Conservation (phyloP, 2,329 filamentous ascomycete species). For the Calycina herbarum region DNA sequence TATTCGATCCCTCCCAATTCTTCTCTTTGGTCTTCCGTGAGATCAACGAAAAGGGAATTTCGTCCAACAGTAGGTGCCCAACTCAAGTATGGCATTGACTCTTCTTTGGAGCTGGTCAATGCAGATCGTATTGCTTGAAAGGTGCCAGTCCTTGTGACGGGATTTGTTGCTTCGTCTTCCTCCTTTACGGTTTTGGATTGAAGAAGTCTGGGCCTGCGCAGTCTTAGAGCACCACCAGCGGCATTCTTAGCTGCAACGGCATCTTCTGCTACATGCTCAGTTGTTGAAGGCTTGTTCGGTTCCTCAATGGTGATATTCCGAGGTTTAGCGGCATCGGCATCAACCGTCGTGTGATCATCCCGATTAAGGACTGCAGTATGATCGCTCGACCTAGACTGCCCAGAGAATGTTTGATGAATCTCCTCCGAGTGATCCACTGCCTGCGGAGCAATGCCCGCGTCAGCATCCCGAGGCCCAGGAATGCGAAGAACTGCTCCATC, state of each 20-base stretch:
- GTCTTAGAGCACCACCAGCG: constrained; percentile 38
- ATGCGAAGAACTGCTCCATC: constrained; percentile 79
- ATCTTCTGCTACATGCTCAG: constrained; percentile 37
- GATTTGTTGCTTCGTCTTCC: constrained; percentile 9
- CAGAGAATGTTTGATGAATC: constrained; percentile 21
- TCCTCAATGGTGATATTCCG: constrained; percentile 37
- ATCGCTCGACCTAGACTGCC: constrained; percentile 18
- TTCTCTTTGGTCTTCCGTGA: constrained; percentile 88
- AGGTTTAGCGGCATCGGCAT: constrained; percentile 31
- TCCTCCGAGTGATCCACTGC: constrained; percentile 44
- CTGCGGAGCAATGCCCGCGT: constrained; percentile 74
- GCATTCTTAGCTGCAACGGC: constrained; percentile 27
- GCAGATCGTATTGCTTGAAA: constrained; percentile 56
- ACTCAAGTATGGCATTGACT: constrained; percentile 83
- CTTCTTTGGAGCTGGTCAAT: constrained; percentile 47
- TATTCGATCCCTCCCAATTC: constrained; percentile 97
- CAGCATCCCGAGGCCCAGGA: constrained; percentile 86
- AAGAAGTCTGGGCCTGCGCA: constrained; percentile 45
- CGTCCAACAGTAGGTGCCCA: constrained; percentile 90
- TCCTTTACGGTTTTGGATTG: constrained; percentile 39
- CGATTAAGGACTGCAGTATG: constrained; percentile 17
- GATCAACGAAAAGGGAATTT: constrained; percentile 87
- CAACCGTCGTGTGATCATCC: constrained; percentile 26
- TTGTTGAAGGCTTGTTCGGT: constrained; percentile 21
- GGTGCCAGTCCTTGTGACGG: constrained; percentile 42